A percentile compares a stretch with the other conserved stretches of the same genome.
These are phyloP conservation scores for Reutealis trisperma DNA, from an alignment of 345 rosid genomes.

Conservation along the genomic window DNA sequence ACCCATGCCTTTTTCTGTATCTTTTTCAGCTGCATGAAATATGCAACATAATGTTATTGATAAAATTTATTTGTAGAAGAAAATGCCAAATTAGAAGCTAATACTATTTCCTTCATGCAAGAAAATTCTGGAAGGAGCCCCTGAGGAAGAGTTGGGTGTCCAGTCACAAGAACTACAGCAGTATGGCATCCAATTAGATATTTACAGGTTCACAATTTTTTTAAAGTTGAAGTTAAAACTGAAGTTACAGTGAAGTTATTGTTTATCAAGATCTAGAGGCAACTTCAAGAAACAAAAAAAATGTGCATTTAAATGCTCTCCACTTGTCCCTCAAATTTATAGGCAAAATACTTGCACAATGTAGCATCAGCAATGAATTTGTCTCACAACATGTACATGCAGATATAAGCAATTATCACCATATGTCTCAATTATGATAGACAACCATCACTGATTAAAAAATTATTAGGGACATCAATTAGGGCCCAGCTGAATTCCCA, in stretches of 20 bases:
- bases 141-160: not conserved
- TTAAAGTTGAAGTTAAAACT: not conserved
- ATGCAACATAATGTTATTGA: not conserved
- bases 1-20: slow-evolving; percentile 63
- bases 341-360: not conserved
- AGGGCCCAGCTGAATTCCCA: not conserved
- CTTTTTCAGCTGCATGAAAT: slow-evolving; percentile 72
- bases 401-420: not conserved
- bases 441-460: not conserved
- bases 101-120: not conserved
- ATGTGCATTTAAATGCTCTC: not conserved
- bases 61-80: not conserved
- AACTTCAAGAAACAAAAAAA: not conserved
- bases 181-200: not conserved
- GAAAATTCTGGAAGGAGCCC: not conserved
- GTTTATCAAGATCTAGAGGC: not conserved
- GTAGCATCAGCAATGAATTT: not conserved
- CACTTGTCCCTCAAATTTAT: not conserved
- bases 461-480: not conserved
- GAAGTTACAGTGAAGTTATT: not conserved
- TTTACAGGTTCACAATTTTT: not conserved
- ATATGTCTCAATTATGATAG: not conserved
- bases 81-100: not conserved
- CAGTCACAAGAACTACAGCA: not conserved
- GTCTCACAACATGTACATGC: not conserved